Conservation (phyloP, 176 grass and related monocot species). For the Phyllostachys edulis region DNA sequence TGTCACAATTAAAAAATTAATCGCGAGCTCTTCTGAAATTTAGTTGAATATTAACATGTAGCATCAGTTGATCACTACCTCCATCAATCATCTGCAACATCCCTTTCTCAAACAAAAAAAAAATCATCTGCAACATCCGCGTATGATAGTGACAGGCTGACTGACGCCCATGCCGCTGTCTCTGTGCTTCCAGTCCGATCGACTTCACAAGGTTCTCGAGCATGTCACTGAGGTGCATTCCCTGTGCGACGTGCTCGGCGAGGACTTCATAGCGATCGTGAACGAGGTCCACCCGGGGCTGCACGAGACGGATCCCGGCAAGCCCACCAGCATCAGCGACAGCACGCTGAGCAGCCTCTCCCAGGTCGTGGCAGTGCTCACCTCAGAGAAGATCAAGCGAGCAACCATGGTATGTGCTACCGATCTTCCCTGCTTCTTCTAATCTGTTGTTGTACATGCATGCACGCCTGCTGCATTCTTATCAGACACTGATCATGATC, state of each 20-base stretch:
- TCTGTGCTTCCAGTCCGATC: constrained; percentile 24
- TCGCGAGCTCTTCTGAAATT: neutral
- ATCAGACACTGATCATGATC: neutral
- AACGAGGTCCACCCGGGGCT: constrained; percentile 62
- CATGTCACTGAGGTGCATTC: constrained; percentile 65
- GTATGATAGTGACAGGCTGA: neutral
- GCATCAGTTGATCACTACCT: neutral
- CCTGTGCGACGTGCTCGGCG: constrained; percentile 55
- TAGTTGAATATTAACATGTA: neutral
- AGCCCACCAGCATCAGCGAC: constrained; percentile 70
- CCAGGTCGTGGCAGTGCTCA: constrained; percentile 44
- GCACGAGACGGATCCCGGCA: constrained; percentile 50
- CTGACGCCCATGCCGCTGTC: neutral
- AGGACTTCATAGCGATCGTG: constrained; percentile 56
- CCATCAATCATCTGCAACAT: neutral
- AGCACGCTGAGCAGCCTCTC: constrained; percentile 51
- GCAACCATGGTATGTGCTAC: constrained; percentile 26
- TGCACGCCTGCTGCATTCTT: neutral
- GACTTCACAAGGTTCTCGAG: constrained; percentile 50
- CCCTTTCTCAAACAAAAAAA: neutral
- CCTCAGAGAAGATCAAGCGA: constrained; percentile 46
- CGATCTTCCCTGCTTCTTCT: neutral
- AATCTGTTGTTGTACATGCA: neutral
- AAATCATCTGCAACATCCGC: neutral
- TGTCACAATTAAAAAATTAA: neutral